Evolutionary conservation across 805 yeast genomes (phyloP).

Genomic region (Wickerhamiella lipophila): DNA sequence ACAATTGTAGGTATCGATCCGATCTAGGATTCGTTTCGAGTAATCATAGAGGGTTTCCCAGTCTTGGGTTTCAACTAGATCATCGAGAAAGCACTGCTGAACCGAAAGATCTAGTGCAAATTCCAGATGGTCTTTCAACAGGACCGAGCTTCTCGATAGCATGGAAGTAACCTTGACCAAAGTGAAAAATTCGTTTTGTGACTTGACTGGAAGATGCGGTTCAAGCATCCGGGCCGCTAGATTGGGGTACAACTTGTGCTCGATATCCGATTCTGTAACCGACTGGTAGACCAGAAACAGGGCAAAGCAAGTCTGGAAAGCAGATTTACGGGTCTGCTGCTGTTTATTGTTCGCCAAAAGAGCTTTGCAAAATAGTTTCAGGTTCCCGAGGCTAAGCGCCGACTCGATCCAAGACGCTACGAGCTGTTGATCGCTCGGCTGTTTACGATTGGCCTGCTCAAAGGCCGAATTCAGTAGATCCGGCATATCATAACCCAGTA

Average conservation of each 20-base stretch:
- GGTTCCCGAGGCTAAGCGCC: conserved; percentile 16
- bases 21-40: conserved; percentile 34
- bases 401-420: conserved; percentile 20
- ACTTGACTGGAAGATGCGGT: conserved; percentile 37
- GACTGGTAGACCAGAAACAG: conserved; percentile 32
- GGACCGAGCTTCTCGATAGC: conserved; percentile 29
- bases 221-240: conserved; percentile 49
- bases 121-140: neutral
- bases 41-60: conserved; percentile 36
- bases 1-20: conserved; percentile 63
- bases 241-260: conserved; percentile 41
- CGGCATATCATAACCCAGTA: conserved; percentile 22
- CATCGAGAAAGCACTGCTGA: conserved; percentile 42
- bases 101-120: conserved; percentile 32
- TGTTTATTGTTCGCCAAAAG: conserved; percentile 21
- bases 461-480: conserved; percentile 23
- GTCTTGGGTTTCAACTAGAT: conserved; percentile 32
- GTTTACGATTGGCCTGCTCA: conserved; percentile 17
- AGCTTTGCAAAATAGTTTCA: conserved; percentile 19
- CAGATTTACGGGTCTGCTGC: conserved; percentile 17
- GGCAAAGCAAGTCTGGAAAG: conserved; percentile 31
- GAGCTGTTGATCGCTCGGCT: conserved; percentile 17
- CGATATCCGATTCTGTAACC: conserved; percentile 33
- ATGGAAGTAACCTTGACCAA: conserved; percentile 39
- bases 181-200: conserved; percentile 56